phyloP scores from a whole-genome alignment of 106 monocot genomes.

The Narthecium ossifragum region DNA sequence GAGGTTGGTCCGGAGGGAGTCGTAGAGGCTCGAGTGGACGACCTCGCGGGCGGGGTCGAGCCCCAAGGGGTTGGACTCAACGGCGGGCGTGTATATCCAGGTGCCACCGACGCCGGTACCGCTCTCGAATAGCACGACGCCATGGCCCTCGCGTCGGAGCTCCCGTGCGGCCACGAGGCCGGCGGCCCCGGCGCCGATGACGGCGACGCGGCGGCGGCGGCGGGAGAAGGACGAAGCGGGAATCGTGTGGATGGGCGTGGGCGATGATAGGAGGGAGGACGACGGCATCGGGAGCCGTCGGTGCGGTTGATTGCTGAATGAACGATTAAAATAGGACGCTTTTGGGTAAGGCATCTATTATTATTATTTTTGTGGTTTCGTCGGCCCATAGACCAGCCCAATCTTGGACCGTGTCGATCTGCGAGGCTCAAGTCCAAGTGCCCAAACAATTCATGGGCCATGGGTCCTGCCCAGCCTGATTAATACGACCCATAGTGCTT shows the following conservation, averaged over 20 bases:
- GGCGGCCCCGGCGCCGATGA: slow-evolving; percentile 87
- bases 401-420: no score
- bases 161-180: slow-evolving; percentile 87
- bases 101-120: slow-evolving; percentile 55
- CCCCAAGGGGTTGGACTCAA: slow-evolving; percentile 65
- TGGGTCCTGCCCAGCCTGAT: no score
- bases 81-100: slow-evolving; percentile 67
- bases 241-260: neutral
- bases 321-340: no score
- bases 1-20: slow-evolving; percentile 85
- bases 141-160: slow-evolving; percentile 63
- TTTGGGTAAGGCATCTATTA: no score
- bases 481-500: no score
- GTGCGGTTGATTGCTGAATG: no score
- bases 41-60: slow-evolving; percentile 28
- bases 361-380: no score
- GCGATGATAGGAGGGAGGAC: slow-evolving; percentile 3
- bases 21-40: slow-evolving; percentile 75
- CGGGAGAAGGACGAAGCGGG: slow-evolving; percentile 8
- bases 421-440: no score
- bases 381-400: no score
- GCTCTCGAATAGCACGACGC: slow-evolving; percentile 82
- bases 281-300: neutral
- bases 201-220: slow-evolving; percentile 68
- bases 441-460: no score